Base-by-base conservation (phyloP, 2,329 filamentous ascomycete species). In the Colletotrichum camelliae region DNA sequence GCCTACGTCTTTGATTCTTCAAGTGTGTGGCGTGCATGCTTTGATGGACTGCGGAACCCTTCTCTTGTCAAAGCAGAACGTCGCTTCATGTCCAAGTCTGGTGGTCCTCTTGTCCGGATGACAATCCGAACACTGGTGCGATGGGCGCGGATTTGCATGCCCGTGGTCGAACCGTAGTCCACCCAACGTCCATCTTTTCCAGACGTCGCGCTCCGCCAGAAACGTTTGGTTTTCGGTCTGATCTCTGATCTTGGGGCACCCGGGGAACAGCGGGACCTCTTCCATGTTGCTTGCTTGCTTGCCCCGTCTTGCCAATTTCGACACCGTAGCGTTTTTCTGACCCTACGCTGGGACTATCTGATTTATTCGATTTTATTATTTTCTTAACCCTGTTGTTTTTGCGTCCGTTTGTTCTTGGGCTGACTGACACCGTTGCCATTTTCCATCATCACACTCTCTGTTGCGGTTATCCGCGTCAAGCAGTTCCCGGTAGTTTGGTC, bases 171-270 rank as follows among this genome's bases (percentile, higher is more conserved):
- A 16, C 10, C 52, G 31, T 52, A 27, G 39, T 48, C 8, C 16
- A 48, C 61, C 61, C 16, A 43, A 31, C 24, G 37, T 67, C 29
- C 43, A 15, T 67, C 15, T 37, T 27, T 66, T 52, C 24, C 35
- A 48, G 35, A 66, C 52, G 60, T 62, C 33, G 62, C 62, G 64
- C 69, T 39, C 69, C 39, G 33, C 67, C 48, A 66, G 60, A 43
- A 55, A 48, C 57, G 73, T 64, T 68, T 73, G 55, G 73, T n/a
- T 75, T 67, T 75, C 55, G 62, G 73, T 72, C 73, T 68, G 69
- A 75, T 75, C 64, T 75, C 57, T 24, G 64, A 67, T 67, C 35
- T 67, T 31, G 24, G 55, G 33, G 13, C 57, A 18, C 37, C 64
- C 73, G 69, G 73, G 73, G 73, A 72, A 73, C 33, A 35, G 64